Evolutionary conservation across 78 protist species (phyloP), one percentile per base, ranked within the genome.

Genomic region (Dictyostelium firmibasis): DNA sequence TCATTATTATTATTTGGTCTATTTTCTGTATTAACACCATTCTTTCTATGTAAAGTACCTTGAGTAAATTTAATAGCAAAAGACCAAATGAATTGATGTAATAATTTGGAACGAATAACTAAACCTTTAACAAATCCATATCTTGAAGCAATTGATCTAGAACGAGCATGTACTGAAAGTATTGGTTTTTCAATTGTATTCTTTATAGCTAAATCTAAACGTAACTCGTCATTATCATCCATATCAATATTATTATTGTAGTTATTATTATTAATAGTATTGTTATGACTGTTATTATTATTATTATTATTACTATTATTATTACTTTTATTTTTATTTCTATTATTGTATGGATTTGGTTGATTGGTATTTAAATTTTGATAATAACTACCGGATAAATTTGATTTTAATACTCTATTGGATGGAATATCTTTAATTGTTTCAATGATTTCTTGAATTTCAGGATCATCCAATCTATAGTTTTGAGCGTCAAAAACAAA

Each of bases 51-150:
- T 36, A 36, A 36, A 4, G 44, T 3, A 67, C 75, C 81, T 20
- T 33, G 13, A 7, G 25, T 36, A 36, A 18, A 75, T 75, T 75
- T 75, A 18, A 33, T n/a, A 7, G 60, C 50, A 20, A 41, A 77
- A 10, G 33, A 38, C 60, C 60, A 43, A n/a, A 77, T 41, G 44
- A 77, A 77, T 43, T 41, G 33, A 43, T 77, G 83, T n/a, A 77
- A 33, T 35, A 41, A 41, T 43, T 41, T 77, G 1, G 83, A 1
- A n/a, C 83, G n/a, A 35, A 41, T n/a, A n/a, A 41, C 27, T 16
- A 35, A 18, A 43, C 83, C 83, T 43, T 41, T 77, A 33, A 77
- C 35, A 8, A 77, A 77, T 3, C 83, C 83, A 43, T 77, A 77
- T 33, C 41, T 77, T 77, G n/a, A 38, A 23, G 57, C 38, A 72